These are phyloP conservation scores for Citrus australasica DNA, from an alignment of 345 rosid species.

Conservation along the genomic window DNA sequence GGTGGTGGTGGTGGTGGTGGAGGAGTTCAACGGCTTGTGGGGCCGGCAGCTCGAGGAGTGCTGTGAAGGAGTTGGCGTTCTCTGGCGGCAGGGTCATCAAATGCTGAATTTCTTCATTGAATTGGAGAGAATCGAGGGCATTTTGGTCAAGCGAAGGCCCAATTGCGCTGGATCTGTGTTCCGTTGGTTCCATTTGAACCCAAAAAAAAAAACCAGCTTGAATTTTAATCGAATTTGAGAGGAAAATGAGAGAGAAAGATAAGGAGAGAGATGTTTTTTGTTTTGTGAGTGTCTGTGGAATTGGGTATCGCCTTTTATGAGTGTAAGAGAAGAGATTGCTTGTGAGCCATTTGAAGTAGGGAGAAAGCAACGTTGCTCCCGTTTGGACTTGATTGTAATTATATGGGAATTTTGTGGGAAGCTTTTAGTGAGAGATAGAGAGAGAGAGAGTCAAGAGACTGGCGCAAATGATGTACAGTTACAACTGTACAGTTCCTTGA, in stretches of 20 bases:
- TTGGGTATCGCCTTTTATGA: not conserved
- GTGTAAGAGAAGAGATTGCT: constrained; percentile 15
- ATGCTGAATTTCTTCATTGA: constrained; percentile 44
- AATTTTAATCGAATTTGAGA: not conserved
- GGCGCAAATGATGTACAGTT: not conserved
- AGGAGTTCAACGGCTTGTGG: constrained; percentile 54
- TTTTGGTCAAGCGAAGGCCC: constrained; percentile 15
- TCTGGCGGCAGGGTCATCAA: constrained; percentile 37
- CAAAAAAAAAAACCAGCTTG: not conserved
- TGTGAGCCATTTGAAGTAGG: constrained; percentile 22
- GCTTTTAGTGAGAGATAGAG: not conserved
- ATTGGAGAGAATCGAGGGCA: constrained; percentile 36
- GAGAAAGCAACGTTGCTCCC: constrained; percentile 31
- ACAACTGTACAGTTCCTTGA: constrained; percentile 22
- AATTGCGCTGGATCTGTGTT: constrained; percentile 32
- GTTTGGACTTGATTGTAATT: constrained; percentile 3
- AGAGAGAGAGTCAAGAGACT: not conserved
- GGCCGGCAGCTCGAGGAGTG: constrained; percentile 56
- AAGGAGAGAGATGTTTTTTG: not conserved
- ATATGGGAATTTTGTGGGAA: not conserved
- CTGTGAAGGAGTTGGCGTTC: constrained; percentile 53
- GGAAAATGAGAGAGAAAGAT: not conserved
- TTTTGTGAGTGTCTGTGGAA: not conserved
- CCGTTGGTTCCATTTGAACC: constrained; percentile 27
- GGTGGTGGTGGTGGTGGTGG: constrained; percentile 33